phyloP scores from a whole-genome alignment of 2,329 filamentous ascomycete genomes.

The Aspergillus hortae region DNA sequence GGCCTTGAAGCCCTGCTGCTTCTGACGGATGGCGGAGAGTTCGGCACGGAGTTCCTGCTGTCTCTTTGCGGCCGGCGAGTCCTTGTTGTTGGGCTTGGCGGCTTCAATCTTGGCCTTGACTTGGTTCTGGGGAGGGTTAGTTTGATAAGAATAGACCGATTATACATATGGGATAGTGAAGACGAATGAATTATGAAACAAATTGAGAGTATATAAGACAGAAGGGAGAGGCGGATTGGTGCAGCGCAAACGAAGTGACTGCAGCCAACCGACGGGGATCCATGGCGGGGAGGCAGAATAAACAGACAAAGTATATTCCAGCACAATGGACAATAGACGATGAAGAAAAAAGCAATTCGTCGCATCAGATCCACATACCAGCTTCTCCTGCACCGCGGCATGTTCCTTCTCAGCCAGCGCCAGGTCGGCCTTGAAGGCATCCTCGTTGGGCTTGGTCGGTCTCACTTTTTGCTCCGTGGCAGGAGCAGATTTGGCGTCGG shows the following conservation, averaged over 20 bases:
- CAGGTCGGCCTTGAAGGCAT: slow-evolving; percentile 73
- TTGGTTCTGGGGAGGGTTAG: slow-evolving; percentile 65
- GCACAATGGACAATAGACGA: not conserved
- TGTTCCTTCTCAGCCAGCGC: slow-evolving; percentile 84
- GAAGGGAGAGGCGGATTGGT: not conserved
- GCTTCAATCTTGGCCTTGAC: slow-evolving; percentile 85
- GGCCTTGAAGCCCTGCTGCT: slow-evolving; percentile 85
- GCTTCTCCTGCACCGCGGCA: slow-evolving; percentile 67
- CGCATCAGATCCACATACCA: slow-evolving; percentile 42
- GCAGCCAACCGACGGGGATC: not conserved
- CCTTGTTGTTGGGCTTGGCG: slow-evolving; percentile 76
- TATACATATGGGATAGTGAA: not conserved
- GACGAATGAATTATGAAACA: not conserved
- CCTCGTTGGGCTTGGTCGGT: slow-evolving; percentile 85
- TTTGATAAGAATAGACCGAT: slow-evolving; percentile 5
- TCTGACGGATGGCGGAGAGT: slow-evolving; percentile 76
- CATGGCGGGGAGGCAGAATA: not conserved
- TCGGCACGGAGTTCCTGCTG: slow-evolving; percentile 81
- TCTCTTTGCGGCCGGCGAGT: slow-evolving; percentile 74
- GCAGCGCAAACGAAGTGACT: not conserved
- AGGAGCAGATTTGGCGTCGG: slow-evolving; percentile 25
- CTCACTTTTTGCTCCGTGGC: slow-evolving; percentile 48
- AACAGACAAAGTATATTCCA: not conserved
- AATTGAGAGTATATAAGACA: not conserved
- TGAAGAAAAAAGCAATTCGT: slow-evolving; percentile 6